Evolutionary conservation across 805 yeast genomes (phyloP), one percentile per base, ranked within the genome.

Genomic region (Candida krabiensis): DNA sequence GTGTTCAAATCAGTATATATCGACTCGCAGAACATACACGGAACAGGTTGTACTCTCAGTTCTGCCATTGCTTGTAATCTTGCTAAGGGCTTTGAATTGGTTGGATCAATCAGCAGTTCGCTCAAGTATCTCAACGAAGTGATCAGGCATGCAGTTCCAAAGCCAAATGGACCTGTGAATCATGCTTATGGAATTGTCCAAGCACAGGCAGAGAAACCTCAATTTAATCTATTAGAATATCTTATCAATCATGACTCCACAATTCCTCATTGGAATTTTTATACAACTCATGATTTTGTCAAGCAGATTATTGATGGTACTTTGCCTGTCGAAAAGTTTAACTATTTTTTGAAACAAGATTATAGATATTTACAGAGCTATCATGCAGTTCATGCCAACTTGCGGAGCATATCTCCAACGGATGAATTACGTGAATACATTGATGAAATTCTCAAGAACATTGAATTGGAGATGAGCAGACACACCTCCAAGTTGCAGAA

Each of bases 31-130:
- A 76, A 82, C 52, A 79, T 86, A 1, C 96, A 89, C 58, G 96
- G 96, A 9, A 86, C 96, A 3, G 96, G 96, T 1, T 89, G 96
- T 61, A 85, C 96, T 0, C 67, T 89, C 35, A 79, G 95, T 0
- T 80, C 95, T 0, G 73, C 95, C 0, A 82, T 89, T 45, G 81
- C 93, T 0, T 79, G 93, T 2, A 78, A 84, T 49, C 49, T 87
- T 18, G 90, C 95, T 3, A 68, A 68, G 24, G 82, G 81, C 0
- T 47, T 55, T 24, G 23, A 65, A 0, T 52, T 86, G 7, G 46
- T 50, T 3, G 69, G 67, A 2, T 67, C 95, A 0, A 73, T 85
- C 6, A 68, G 69, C 7, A 63, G 70, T 15, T 77, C 83, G 0
- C 73, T 86, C 33, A 73, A 73, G 45, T 89, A 77, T 53, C 80